A percentile compares a stretch with the other conserved stretches of the same genome.
These are phyloP conservation scores for Cupressus sempervirens DNA, from an alignment of 75 land plant species.

Conservation along the genomic window DNA sequence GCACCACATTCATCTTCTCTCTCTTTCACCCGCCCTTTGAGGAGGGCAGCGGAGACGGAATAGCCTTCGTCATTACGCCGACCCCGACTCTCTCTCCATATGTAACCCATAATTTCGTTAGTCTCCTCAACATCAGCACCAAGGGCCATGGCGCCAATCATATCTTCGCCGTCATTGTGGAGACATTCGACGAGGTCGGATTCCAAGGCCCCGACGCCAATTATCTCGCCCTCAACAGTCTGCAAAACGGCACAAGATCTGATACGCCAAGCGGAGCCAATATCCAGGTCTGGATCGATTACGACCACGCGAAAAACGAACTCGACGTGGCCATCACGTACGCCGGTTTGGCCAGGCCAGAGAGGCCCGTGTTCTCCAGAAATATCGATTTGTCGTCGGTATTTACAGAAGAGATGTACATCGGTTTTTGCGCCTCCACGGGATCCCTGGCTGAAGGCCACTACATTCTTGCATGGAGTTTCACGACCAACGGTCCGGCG, in stretches of 20 bases:
- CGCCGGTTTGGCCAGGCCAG: conserved; percentile 3
- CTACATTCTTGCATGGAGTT: conserved; percentile 42
- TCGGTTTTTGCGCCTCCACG: conserved; percentile 37
- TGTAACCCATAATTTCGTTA: background rate
- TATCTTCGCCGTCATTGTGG: conserved; percentile 37
- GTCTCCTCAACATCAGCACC: conserved; percentile 18
- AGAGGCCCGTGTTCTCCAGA: conserved; percentile 14
- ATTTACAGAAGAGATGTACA: conserved; percentile 20
- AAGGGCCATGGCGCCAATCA: conserved; percentile 25
- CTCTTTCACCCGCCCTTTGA: background rate
- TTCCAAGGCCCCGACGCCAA: conserved; percentile 16
- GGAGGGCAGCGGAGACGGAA: conserved; percentile 17
- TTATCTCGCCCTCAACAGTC: conserved; percentile 36
- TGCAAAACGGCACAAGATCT: background rate
- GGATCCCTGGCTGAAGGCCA: conserved; percentile 16
- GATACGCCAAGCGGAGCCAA: background rate
- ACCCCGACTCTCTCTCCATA: background rate
- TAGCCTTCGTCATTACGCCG: conserved; percentile 28
- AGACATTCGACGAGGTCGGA: conserved; percentile 18
- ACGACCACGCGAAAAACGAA: conserved; percentile 4
- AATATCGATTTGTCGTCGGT: conserved; percentile 11
- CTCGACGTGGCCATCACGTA: conserved; percentile 25
- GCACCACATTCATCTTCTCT: conserved; percentile 17
- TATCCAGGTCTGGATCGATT: conserved; percentile 36
- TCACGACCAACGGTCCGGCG: conserved; percentile 21